Percentiles rank a stretch among this genome's conserved stretches.
Conservation (phyloP, 2,329 filamentous ascomycete genomes). For the Aspergillus sergii region DNA sequence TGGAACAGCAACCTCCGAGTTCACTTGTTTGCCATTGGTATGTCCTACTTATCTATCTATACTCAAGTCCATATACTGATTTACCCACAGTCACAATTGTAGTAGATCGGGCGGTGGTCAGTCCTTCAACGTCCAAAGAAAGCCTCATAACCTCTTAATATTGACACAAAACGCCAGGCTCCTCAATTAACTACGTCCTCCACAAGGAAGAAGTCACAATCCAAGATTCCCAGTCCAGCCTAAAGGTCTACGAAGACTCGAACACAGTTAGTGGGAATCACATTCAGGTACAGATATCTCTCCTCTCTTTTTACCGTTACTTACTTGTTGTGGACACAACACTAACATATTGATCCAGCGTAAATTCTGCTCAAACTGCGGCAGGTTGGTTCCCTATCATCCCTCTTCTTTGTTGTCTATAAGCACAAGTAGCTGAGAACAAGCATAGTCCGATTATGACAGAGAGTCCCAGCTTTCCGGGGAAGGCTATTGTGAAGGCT, state of each 20-base stretch:
- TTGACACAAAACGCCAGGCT: not conserved
- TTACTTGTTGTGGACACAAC: not conserved
- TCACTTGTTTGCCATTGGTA: constrained; percentile 14
- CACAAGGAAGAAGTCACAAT: not conserved
- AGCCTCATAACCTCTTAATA: not conserved
- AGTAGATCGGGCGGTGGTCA: constrained; percentile 3
- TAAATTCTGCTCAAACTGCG: constrained; percentile 3
- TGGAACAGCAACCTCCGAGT: constrained; percentile 1
- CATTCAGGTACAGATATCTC: not conserved
- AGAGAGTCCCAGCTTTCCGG: not conserved
- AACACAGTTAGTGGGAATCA: constrained; percentile 2
- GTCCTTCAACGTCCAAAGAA: not conserved
- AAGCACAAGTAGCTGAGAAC: not conserved
- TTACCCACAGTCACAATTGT: not conserved
- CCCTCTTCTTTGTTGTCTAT: not conserved
- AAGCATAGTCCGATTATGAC: not conserved
- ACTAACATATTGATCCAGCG: not conserved
- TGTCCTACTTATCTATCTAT: not conserved
- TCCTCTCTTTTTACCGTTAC: not conserved
- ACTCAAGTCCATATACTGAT: not conserved
- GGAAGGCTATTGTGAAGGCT: constrained; percentile 7
- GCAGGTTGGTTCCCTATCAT: not conserved
- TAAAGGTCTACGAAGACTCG: not conserved
- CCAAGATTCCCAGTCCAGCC: not conserved
- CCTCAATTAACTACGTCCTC: constrained; percentile 2